Conservation (phyloP, 2,329 filamentous ascomycete genomes). For the Trichoderma sp. region DNA sequence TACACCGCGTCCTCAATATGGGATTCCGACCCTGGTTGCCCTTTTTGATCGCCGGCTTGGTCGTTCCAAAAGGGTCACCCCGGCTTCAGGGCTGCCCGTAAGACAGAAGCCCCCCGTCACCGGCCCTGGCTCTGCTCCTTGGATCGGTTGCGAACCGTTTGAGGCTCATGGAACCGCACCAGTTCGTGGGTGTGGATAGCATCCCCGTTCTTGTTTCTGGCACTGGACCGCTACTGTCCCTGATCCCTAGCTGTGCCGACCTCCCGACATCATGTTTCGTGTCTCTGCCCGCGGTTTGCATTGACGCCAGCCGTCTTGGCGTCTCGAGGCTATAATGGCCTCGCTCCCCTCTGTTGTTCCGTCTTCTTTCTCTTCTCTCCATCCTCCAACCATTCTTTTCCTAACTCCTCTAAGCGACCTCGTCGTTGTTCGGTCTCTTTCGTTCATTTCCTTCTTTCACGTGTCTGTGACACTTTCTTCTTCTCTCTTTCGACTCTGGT, state of each 20-base stretch:
- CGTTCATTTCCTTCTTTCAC: slow-evolving; percentile 40
- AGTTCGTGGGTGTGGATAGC: slow-evolving; percentile 16
- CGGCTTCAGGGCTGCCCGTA: slow-evolving; percentile 3
- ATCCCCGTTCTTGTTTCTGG: slow-evolving; percentile 21
- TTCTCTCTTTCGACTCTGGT: slow-evolving; percentile 48
- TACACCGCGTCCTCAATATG: slow-evolving; percentile 11
- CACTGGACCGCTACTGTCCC: slow-evolving; percentile 25
- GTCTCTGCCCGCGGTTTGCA: slow-evolving; percentile 36
- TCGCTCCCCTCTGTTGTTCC: slow-evolving; percentile 32
- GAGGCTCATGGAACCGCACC: slow-evolving; percentile 16
- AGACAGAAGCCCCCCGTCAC: slow-evolving; percentile 6
- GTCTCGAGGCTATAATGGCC: slow-evolving; percentile 39
- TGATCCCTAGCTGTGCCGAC: slow-evolving; percentile 34
- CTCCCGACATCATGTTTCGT: slow-evolving; percentile 39
- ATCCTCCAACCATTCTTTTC: slow-evolving; percentile 39
- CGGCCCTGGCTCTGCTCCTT: slow-evolving; percentile 7
- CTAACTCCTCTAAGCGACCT: slow-evolving; percentile 33
- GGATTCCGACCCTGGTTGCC: slow-evolving; percentile 7
- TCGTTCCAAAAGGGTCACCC: slow-evolving; percentile 7
- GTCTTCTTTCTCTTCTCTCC: slow-evolving; percentile 39
- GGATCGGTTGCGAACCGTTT: slow-evolving; percentile 22
- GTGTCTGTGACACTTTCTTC: slow-evolving; percentile 49
- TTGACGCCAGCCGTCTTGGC: slow-evolving; percentile 49
- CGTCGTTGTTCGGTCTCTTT: slow-evolving; percentile 27
- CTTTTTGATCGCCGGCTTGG: neutral